These are phyloP conservation scores for Clitoria ternatea DNA, from an alignment of 306 rosid genomes.

Conservation along the genomic window DNA sequence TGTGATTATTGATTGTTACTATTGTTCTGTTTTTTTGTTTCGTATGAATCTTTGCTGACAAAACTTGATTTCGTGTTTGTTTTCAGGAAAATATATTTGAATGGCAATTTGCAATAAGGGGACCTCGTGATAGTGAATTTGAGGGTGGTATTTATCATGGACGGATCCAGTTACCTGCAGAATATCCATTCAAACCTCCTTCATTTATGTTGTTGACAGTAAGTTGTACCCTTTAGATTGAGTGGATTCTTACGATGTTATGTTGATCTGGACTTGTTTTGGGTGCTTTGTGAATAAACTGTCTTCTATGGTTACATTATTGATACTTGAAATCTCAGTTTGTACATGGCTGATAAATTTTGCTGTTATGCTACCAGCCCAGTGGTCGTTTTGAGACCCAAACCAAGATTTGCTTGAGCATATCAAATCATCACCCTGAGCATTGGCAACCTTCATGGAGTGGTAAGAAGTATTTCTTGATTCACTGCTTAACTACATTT, in stretches of 20 bases:
- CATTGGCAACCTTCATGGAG: slow-evolving; percentile 99
- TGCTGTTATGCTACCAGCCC: slow-evolving; percentile 49
- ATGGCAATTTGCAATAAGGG: slow-evolving; percentile 92
- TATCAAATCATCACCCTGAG: slow-evolving; percentile 97
- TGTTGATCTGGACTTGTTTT: neutral
- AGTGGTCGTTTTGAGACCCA: slow-evolving; percentile 96
- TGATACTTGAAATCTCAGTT: neutral
- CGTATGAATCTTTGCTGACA: too few relatives aligned
- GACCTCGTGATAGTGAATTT: slow-evolving; percentile 67
- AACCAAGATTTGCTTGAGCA: slow-evolving; percentile 96
- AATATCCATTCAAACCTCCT: slow-evolving; percentile 94
- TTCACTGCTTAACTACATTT: neutral
- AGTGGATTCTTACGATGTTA: neutral
- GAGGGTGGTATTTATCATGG: slow-evolving; percentile 94
- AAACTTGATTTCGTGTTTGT: slow-evolving; percentile 3
- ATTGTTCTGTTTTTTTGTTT: too few relatives aligned
- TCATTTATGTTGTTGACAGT: slow-evolving; percentile 87
- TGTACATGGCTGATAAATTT: too few relatives aligned
- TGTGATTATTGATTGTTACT: too few relatives aligned
- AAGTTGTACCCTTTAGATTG: slow-evolving; percentile 18
- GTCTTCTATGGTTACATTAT: neutral
- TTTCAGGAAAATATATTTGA: slow-evolving; percentile 90
- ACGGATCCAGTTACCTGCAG: slow-evolving; percentile 73
- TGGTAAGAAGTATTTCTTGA: slow-evolving; percentile 43
- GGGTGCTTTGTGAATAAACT: neutral